Evolutionary conservation across 164 flowering plant species (phyloP).

Genomic region (Brasenia schreberi): DNA sequence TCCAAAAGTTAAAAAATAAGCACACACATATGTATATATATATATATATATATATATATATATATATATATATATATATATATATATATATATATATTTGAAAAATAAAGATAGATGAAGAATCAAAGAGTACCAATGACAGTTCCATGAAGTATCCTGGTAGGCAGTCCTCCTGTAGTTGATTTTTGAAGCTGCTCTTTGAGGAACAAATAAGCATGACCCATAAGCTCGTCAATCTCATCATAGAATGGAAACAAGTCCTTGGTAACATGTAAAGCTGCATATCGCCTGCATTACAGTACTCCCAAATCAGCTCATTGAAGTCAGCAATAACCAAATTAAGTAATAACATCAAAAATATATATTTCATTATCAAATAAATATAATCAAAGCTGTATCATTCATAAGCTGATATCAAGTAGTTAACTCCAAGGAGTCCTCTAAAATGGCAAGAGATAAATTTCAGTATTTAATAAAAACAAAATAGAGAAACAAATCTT

Average conservation of each 20-base stretch:
- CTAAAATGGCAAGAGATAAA: no score
- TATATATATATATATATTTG: no score
- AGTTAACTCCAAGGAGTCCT: no score
- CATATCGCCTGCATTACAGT: constrained; percentile 43
- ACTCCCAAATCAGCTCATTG: not conserved
- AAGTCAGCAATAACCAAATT: no score
- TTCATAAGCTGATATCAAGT: no score
- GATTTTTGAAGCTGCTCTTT: constrained; percentile 72
- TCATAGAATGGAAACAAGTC: constrained; percentile 32
- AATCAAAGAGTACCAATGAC: constrained; percentile 41
- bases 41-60: no score
- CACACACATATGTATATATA: no score
- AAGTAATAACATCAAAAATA: not conserved
- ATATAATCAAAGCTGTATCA: no score
- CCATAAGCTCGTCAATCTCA: constrained; percentile 65
- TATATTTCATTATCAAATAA: not conserved
- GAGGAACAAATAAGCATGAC: constrained; percentile 60
- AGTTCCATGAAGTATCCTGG: constrained; percentile 71
- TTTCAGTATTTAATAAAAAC: not conserved
- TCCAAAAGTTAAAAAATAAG: no score
- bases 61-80: no score
- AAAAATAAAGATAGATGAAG: not conserved
- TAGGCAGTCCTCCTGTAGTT: constrained; percentile 25
- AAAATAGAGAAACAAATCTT: not conserved
- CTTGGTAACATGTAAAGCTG: constrained; percentile 50